A percentile compares a stretch with the other conserved stretches of the same genome.
phyloP scores from a whole-genome alignment of 495 filamentous ascomycete genomes.

The Opeltia flavorubescens region DNA sequence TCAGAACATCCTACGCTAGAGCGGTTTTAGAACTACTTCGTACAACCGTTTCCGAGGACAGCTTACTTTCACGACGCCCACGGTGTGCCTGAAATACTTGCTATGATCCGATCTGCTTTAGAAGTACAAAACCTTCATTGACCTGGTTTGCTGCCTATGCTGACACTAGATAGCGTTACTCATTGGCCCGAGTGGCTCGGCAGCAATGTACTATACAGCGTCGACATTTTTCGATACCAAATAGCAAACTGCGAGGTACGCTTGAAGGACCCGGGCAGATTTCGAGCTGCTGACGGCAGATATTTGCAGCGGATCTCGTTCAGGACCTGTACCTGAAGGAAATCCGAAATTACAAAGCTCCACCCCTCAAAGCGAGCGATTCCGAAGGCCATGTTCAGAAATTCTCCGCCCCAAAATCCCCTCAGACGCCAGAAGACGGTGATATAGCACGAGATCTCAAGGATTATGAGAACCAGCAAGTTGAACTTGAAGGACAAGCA shows the following conservation, averaged over 20 bases:
- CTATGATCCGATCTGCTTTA: slow-evolving; percentile 46
- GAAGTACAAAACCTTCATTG: slow-evolving; percentile 16
- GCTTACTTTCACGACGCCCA: too few species aligned
- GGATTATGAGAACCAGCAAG: slow-evolving; percentile 80
- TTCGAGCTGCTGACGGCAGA: neutral
- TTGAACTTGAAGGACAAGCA: slow-evolving; percentile 85
- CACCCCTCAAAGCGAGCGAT: slow-evolving; percentile 69
- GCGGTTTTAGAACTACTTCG: too few species aligned
- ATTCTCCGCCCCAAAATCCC: slow-evolving; percentile 64
- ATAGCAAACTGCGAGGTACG: slow-evolving; percentile 60
- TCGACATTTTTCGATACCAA: slow-evolving; percentile 72
- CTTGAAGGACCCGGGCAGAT: slow-evolving; percentile 1
- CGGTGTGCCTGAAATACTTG: too few species aligned
- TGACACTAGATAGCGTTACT: slow-evolving; percentile 51
- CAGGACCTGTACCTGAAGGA: slow-evolving; percentile 95
- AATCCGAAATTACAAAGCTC: slow-evolving; percentile 82
- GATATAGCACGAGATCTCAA: slow-evolving; percentile 81
- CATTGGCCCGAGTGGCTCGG: slow-evolving; percentile 62
- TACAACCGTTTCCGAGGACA: too few species aligned
- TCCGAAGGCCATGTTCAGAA: slow-evolving; percentile 82
- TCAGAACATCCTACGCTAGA: too few species aligned
- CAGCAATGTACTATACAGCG: slow-evolving; percentile 51
- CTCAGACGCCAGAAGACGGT: slow-evolving; percentile 78
- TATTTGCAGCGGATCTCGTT: slow-evolving; percentile 67
- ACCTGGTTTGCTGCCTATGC: slow-evolving; percentile 6